These are phyloP conservation scores for Citrus inodora DNA, from an alignment of 345 rosid genomes.

Conservation along the genomic window DNA sequence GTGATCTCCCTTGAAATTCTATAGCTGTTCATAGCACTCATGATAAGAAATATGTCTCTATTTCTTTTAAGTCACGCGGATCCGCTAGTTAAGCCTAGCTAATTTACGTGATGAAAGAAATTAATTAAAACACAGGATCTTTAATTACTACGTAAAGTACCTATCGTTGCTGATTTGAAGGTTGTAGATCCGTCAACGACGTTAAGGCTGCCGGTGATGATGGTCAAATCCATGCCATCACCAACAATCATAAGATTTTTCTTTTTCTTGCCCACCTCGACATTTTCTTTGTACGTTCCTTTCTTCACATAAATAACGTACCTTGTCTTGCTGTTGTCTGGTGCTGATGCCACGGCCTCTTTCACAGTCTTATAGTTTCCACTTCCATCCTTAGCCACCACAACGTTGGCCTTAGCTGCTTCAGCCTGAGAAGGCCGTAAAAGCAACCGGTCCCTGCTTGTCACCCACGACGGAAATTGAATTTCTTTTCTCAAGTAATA, in stretches of 20 bases:
- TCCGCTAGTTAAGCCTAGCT: too few species aligned
- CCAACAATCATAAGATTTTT: constrained; percentile 75
- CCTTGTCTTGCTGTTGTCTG: constrained; percentile 46
- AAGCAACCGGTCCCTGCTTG: constrained; percentile 45
- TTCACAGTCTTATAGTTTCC: constrained; percentile 70
- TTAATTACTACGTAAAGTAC: constrained; percentile 24
- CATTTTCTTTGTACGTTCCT: constrained; percentile 65
- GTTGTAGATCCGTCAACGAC: constrained; percentile 60
- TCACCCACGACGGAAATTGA: constrained; percentile 60
- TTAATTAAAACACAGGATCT: too few species aligned
- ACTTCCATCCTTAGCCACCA: constrained; percentile 75
- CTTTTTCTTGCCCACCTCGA: constrained; percentile 67
- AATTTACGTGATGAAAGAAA: neutral
- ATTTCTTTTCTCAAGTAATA: constrained; percentile 2
- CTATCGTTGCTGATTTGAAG: constrained; percentile 73
- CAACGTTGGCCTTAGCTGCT: constrained; percentile 50
- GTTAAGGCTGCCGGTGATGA: constrained; percentile 62
- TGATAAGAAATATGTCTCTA: too few species aligned
- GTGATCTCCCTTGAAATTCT: too few species aligned
- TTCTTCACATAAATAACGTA: constrained; percentile 71
- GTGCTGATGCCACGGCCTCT: constrained; percentile 68
- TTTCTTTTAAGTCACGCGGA: too few species aligned
- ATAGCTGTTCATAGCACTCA: too few species aligned
- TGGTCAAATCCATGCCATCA: constrained; percentile 59
- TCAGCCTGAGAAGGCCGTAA: constrained; percentile 25